Base-by-base conservation (phyloP, 1,139 yeast species). In the Tardiomyces blankii region DNA sequence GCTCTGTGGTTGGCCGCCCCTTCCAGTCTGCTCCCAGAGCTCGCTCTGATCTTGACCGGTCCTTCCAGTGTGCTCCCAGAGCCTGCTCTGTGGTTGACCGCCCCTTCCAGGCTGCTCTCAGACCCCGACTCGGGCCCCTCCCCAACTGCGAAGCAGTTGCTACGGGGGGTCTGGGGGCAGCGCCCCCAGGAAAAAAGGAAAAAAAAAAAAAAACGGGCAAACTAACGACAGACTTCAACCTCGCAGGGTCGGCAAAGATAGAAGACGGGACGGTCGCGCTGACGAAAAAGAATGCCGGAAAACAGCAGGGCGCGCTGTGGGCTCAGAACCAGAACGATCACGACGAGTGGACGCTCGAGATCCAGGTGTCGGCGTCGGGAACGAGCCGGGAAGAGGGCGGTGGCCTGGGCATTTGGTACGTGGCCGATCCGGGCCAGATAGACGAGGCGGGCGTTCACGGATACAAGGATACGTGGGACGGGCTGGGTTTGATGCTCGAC, bases 321-420 rank as follows among this genome's bases (percentile, higher is more conserved):
- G 45, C 63, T 11, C 52, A 51, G 38, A 44, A 48, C 28, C 44
- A 51, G 13, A 56, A 60, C 42, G 46, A 56, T 27, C 49, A 50
- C 41, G 58, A 52, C 13, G 56, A 56, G 25, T 64, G 66, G 65
- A 58, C 62, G 4, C 30, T 59, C 2, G 65, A 62, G 41, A 45
- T 57, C 32, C 49, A 54, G n/a, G 45, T 63, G 18, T 19, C 16
- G 11, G 32, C 19, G 9, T 28, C 42, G 13, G 42, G 42, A 11
- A 8, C 23, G 11, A 30, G 11, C 35, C 13, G 2, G 28, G 21
- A 28, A 18, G 38, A n/a, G 11, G 42, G 42, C 27, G 42, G 42
- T 6, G 68, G 70, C 1, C 47, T 67, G 39, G 67, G 65, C 2
- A 43, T 67, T 27, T 67, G 70, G 69, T 64, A 61, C 49, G 55